Conservation (phyloP, 495 filamentous ascomycete genomes). For the Neurospora cerealis region DNA sequence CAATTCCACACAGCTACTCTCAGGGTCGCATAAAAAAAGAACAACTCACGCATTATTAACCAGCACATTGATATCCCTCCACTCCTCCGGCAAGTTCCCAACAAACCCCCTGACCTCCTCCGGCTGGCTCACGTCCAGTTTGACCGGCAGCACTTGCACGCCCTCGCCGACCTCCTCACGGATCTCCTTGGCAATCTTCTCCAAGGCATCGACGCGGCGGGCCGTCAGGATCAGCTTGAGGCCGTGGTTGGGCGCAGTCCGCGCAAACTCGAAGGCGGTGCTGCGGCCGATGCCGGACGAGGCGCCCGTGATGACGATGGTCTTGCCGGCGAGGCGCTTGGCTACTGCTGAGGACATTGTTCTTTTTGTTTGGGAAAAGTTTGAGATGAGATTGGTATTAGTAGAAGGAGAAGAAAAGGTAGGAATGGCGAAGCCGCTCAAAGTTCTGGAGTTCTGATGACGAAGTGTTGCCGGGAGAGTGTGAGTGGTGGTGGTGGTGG, state of each 20-base stretch:
- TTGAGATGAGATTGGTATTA: background rate
- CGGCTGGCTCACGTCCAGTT: conserved; percentile 78
- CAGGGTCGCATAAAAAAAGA: background rate
- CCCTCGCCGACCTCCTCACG: conserved; percentile 67
- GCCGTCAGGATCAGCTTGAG: conserved; percentile 85
- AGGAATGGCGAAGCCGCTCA: background rate
- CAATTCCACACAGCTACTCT: background rate
- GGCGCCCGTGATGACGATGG: conserved; percentile 84
- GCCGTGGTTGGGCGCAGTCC: conserved; percentile 61
- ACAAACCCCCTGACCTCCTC: conserved; percentile 71
- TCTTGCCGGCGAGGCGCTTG: conserved; percentile 89
- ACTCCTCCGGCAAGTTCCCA: conserved; percentile 64
- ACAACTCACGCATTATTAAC: conserved; percentile 90
- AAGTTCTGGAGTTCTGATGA: background rate
- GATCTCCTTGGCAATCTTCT: conserved; percentile 69
- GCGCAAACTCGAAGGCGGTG: conserved; percentile 85
- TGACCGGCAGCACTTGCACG: conserved; percentile 69
- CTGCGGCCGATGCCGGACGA: conserved; percentile 85
- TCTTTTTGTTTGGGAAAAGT: conserved; percentile 4
- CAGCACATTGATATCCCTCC: conserved; percentile 75
- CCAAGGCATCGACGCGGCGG: conserved; percentile 66
- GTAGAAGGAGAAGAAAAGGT: background rate
- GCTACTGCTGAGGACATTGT: conserved; percentile 60
- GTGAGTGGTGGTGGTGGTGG: background rate
- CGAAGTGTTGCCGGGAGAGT: background rate